Evolutionary conservation across 305 asterid genomes (phyloP).

Genomic region (Fraxinus xanthoxyloides): DNA sequence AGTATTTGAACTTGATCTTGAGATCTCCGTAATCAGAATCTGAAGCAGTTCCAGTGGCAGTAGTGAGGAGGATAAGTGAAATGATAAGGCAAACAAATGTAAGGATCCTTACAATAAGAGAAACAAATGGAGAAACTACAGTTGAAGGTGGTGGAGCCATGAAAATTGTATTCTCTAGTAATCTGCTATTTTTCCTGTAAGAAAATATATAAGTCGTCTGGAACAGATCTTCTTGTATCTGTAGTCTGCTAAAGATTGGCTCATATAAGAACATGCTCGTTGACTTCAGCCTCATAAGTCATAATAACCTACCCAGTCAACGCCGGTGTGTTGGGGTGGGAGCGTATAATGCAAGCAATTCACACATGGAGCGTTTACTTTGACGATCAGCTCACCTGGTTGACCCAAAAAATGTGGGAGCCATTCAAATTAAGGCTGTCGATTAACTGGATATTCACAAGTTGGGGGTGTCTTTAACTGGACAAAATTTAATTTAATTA

Average conservation of each 20-base stretch:
- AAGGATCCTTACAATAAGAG: slow-evolving; percentile 30
- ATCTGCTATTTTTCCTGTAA: not conserved
- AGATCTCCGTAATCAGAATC: not conserved
- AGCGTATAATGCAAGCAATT: not conserved
- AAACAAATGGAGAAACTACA: slow-evolving; percentile 28
- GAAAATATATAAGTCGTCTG: not conserved
- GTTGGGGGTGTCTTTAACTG: not conserved
- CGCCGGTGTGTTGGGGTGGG: not conserved
- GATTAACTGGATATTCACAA: not conserved
- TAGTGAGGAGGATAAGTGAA: slow-evolving; percentile 36
- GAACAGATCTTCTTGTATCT: not conserved
- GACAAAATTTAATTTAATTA: not conserved
- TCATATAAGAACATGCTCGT: not conserved
- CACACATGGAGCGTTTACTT: not conserved
- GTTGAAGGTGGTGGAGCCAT: slow-evolving; percentile 42
- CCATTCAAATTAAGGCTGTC: slow-evolving; percentile 12
- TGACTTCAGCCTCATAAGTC: not conserved
- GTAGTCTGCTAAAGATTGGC: not conserved
- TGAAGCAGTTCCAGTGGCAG: slow-evolving; percentile 26
- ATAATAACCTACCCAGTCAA: not conserved
- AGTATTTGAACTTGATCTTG: slow-evolving; percentile 30
- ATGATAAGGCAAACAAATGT: slow-evolving; percentile 29
- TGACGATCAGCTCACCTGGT: not conserved
- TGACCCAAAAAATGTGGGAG: slow-evolving; percentile 12
- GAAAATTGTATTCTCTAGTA: not conserved